Evolutionary conservation across 371 early-diverging fungal species (phyloP).

Genomic region (Gilbertella persicaria): DNA sequence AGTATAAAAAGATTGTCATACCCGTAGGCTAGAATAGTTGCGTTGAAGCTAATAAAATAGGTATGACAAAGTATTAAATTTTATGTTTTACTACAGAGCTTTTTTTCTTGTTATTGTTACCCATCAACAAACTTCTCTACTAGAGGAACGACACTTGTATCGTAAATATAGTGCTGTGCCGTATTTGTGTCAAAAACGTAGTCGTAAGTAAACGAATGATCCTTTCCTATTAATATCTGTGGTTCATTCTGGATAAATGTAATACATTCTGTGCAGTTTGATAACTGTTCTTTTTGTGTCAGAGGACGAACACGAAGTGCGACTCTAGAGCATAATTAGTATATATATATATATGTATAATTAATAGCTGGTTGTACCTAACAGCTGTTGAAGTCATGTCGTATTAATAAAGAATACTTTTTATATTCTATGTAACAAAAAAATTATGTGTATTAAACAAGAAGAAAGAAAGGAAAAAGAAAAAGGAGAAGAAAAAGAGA

Average conservation of each 20-base stretch:
- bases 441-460: neutral
- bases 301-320: slow-evolving; percentile 82
- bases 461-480: neutral
- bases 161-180: slow-evolving; percentile 72
- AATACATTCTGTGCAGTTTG: slow-evolving; percentile 71
- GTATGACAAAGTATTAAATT: slow-evolving; percentile 4
- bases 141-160: slow-evolving; percentile 66
- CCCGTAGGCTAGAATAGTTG: slow-evolving; percentile 95
- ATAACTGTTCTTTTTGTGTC: slow-evolving; percentile 72
- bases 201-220: slow-evolving; percentile 85
- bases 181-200: slow-evolving; percentile 78
- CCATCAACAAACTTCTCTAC: slow-evolving; percentile 90
- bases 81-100: neutral
- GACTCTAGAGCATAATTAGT: slow-evolving; percentile 51
- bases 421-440: neutral
- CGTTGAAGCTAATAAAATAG: slow-evolving; percentile 62
- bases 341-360: neutral
- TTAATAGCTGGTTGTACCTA: slow-evolving; percentile 28
- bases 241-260: slow-evolving; percentile 62
- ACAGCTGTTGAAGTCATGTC: slow-evolving; percentile 40
- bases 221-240: slow-evolving; percentile 64
- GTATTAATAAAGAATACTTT: neutral
- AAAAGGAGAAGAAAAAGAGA: slow-evolving; percentile 1
- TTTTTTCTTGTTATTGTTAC: slow-evolving; percentile 39
- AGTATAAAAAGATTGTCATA: slow-evolving; percentile 50